Evolutionary conservation across 306 rosid genomes (phyloP), one percentile per base, ranked within the genome.

Genomic region (Acacia acuminata): DNA sequence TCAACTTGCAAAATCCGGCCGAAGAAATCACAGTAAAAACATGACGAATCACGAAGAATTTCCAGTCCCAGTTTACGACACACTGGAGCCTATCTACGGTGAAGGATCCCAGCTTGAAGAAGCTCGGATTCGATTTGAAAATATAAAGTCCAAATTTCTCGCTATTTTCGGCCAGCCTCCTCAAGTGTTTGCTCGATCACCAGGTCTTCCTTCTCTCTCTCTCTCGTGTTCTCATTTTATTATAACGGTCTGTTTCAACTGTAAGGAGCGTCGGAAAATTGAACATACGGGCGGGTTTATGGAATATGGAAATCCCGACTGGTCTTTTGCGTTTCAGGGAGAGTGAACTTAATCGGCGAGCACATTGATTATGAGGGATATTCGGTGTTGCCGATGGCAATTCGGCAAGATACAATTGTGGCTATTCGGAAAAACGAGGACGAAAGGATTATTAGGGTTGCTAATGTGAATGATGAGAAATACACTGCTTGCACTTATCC

Each of bases 371-470:
- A 92, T 60, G 94, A 92, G 79, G 97, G 97, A 0, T 92, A 92
- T 84, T 90, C 97, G 5, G 97, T 92, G 84, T 76, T 92, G 90
- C 97, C 97, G 17, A 90, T 92, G 97, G 97, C 94, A 25, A 92
- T 92, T 44, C 85, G 94, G 69, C 97, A 89, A 73, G 97, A 92
- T 65, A 90, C 94, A 8, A 82, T 92, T 19, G 90, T 92, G 10
- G 94, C 91, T 2, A 82, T 92, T 24, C 76, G 97, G 71, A 88
- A 61, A 82, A 75, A 76, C 66, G 82, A 83, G 61, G 38, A 47
- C 4, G 86, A 86, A 76, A 87, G 82, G 76, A 65, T 89, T 79
- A 81, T 92, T 5, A 88, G 88, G 79, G 90, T 92, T 51, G 93
- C 92, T 10, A 92, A 92, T 81, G 86, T 88, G 48, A 86, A 82